Percentiles rank a stretch among this genome's conserved stretches.
phyloP scores from a whole-genome alignment of 805 yeast species.

The Blastobotrys robertii region DNA sequence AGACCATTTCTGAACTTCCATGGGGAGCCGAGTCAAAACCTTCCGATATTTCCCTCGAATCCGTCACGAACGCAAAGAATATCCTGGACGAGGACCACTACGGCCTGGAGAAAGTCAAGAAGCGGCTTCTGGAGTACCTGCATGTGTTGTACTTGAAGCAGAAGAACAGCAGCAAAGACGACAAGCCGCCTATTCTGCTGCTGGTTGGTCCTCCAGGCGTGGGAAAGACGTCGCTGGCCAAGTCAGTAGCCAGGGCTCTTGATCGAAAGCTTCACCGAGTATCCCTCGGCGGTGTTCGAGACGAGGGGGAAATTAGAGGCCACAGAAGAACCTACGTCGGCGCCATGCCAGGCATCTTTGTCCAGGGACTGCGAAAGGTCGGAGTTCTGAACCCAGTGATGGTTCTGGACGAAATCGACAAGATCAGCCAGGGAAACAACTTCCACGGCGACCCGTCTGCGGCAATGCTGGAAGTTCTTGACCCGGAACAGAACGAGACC shows the following conservation, averaged over 20 bases:
- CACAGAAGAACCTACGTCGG: conserved; percentile 89
- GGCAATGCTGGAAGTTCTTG: conserved; percentile 77
- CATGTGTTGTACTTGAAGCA: conserved; percentile 59
- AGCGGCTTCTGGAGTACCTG: conserved; percentile 64
- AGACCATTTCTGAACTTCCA: conserved; percentile 31
- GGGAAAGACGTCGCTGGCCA: conserved; percentile 82
- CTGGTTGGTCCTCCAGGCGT: conserved; percentile 92
- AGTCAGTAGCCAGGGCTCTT: conserved; percentile 65
- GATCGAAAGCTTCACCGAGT: conserved; percentile 69
- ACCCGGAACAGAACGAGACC: conserved; percentile 75
- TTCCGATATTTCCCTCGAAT: conserved; percentile 22
- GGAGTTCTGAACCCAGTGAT: conserved; percentile 77
- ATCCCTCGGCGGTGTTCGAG: conserved; percentile 80
- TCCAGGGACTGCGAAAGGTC: conserved; percentile 67
- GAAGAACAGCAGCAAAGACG: conserved; percentile 8
- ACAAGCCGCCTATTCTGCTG: conserved; percentile 61
- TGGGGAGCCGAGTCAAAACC: conserved; percentile 24
- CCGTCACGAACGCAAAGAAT: conserved; percentile 43
- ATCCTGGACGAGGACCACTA: conserved; percentile 67
- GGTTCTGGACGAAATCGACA: conserved; percentile 77
- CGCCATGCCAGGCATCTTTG: conserved; percentile 78
- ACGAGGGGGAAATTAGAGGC: conserved; percentile 83
- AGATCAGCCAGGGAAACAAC: conserved; percentile 47
- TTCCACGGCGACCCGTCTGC: conserved; percentile 84
- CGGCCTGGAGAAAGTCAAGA: conserved; percentile 66